A percentile compares a stretch with the other conserved stretches of the same genome.
These are phyloP conservation scores for Coleophoma eucalyptorum DNA, from an alignment of 2,329 filamentous ascomycete genomes.

Conservation along the genomic window DNA sequence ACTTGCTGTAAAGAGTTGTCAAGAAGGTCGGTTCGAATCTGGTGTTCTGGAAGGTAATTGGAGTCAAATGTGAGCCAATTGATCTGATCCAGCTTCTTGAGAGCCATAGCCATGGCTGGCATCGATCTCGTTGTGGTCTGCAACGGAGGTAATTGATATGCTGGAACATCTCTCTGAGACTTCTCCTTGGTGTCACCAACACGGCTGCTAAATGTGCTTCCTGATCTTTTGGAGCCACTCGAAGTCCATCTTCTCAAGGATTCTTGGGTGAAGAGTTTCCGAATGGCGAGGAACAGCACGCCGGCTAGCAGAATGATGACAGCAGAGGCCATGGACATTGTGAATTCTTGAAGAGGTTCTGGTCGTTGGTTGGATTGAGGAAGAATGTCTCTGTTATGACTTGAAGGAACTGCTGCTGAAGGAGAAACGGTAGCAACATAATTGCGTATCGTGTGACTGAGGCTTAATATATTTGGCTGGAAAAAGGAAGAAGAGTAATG, in stretches of 20 bases:
- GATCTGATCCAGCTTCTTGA: conserved; percentile 37
- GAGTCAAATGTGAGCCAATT: conserved; percentile 47
- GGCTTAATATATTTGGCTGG: not conserved
- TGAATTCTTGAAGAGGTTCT: not conserved
- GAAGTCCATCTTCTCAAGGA: not conserved
- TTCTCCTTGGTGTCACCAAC: not conserved
- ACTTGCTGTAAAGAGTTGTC: conserved; percentile 33
- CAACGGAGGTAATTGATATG: conserved; percentile 18
- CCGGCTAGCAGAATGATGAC: not conserved
- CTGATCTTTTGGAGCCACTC: not conserved
- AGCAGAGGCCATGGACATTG: not conserved
- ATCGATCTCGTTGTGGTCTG: conserved; percentile 8
- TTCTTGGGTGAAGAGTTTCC: not conserved
- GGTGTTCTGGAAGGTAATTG: conserved; percentile 38
- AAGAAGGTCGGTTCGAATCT: conserved; percentile 36
- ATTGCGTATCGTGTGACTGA: not conserved
- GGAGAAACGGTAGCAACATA: conserved; percentile 1
- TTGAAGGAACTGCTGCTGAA: not conserved
- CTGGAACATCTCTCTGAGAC: conserved; percentile 8
- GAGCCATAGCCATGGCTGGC: conserved; percentile 39
- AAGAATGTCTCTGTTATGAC: not conserved
- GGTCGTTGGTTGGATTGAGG: not conserved
- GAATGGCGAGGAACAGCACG: not conserved
- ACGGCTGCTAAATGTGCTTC: not conserved
- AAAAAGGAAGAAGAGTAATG: conserved; percentile 1